A percentile compares a stretch with the other conserved stretches of the same genome.
Conservation (phyloP, 2,329 filamentous ascomycete genomes). For the Podosphaera fusca region DNA sequence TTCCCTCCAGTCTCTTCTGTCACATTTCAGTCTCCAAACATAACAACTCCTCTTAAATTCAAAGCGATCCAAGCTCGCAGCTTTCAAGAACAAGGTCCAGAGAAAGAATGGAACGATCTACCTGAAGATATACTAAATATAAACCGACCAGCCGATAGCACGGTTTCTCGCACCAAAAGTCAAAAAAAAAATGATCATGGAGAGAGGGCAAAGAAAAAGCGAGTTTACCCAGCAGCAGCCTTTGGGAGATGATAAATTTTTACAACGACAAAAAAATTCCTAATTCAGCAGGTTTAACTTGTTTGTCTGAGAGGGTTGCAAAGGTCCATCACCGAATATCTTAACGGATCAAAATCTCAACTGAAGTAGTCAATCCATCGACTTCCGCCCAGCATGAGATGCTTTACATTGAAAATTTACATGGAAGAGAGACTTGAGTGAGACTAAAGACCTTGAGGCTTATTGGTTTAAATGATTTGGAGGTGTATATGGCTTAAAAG, state of each 20-base stretch:
- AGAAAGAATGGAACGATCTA: constrained; percentile 43
- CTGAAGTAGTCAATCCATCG: too few relatives aligned
- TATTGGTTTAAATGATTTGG: too few relatives aligned
- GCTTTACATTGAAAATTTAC: too few relatives aligned
- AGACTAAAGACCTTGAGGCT: too few relatives aligned
- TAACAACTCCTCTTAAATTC: constrained; percentile 27
- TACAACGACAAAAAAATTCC: not conserved
- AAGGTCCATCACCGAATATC: not conserved
- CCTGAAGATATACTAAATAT: constrained; percentile 29
- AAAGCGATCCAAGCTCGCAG: constrained; percentile 23
- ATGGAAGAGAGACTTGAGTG: too few relatives aligned
- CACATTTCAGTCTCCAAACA: constrained; percentile 15
- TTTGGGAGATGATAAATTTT: constrained; percentile 20
- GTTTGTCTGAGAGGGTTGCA: not conserved
- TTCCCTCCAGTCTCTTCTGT: constrained; percentile 4
- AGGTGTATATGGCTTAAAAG: too few relatives aligned
- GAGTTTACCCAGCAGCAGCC: constrained; percentile 37
- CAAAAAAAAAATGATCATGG: constrained; percentile 18
- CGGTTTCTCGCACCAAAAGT: constrained; percentile 5
- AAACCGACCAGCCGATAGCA: constrained; percentile 11
- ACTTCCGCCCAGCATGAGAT: too few relatives aligned
- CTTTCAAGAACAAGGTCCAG: constrained; percentile 34
- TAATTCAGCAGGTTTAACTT: not conserved
- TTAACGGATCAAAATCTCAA: too few relatives aligned
- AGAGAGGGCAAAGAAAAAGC: constrained; percentile 25